Percentiles rank a stretch among this genome's conserved stretches.
phyloP scores from a whole-genome alignment of 495 filamentous ascomycete genomes.

The Aspergillus bertholletiae region DNA sequence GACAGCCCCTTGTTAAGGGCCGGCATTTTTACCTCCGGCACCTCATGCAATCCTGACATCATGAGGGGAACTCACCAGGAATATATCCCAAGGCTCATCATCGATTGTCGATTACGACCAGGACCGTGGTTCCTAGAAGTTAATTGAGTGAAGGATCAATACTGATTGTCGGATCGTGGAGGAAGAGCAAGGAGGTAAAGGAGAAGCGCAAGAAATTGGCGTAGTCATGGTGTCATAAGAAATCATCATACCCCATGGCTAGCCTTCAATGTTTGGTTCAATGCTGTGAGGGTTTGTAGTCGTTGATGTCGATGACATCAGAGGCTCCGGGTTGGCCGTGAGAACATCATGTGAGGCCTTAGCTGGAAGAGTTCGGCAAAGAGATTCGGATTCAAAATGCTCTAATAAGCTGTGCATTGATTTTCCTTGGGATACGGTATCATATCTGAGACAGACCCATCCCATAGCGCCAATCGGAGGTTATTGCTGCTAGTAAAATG shows the following conservation, averaged over 20 bases:
- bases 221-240: conserved; percentile 21
- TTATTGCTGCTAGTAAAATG: no score
- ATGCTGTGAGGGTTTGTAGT: neutral
- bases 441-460: no score
- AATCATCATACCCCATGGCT: neutral
- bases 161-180: neutral
- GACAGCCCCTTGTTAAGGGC: neutral
- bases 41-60: conserved; percentile 18
- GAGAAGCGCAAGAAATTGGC: conserved; percentile 10
- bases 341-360: neutral
- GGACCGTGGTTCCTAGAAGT: conserved; percentile 4
- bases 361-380: no score
- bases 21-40: conserved; percentile 4
- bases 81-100: neutral
- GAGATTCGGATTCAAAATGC: no score
- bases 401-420: no score
- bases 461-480: no score
- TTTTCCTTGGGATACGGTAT: no score
- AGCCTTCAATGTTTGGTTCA: neutral
- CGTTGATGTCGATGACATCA: conserved; percentile 18
- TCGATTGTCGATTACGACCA: neutral
- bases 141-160: neutral
- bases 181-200: neutral
- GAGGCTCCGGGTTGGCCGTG: neutral
- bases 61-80: conserved; percentile 3